A percentile compares a stretch with the other conserved stretches of the same genome.
Evolutionary conservation across 2,329 filamentous ascomycete genomes (phyloP).

Genomic region (Mycosphaerelloides madeirae): DNA sequence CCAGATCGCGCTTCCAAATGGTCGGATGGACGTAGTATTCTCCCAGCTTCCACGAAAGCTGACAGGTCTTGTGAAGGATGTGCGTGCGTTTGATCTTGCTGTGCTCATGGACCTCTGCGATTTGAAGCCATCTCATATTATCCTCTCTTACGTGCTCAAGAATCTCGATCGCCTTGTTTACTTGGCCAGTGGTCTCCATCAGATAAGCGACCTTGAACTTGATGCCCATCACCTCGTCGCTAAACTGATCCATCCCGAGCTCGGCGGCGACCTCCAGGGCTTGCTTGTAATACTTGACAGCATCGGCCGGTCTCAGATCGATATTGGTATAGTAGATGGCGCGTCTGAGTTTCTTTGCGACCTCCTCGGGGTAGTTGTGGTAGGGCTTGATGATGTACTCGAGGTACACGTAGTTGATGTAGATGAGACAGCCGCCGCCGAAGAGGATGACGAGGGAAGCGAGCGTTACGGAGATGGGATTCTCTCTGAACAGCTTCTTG

Average conservation of each 20-base stretch:
- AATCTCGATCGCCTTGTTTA: conserved; percentile 66
- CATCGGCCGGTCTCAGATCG: conserved; percentile 66
- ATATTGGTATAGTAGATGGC: conserved; percentile 85
- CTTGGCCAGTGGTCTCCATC: conserved; percentile 71
- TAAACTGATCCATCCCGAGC: conserved; percentile 77
- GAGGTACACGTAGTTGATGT: conserved; percentile 45
- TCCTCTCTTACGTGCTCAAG: conserved; percentile 72
- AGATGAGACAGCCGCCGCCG: conserved; percentile 38
- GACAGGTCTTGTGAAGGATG: conserved; percentile 68
- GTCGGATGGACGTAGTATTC: conserved; percentile 75
- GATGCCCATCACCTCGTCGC: conserved; percentile 84
- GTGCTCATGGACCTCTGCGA: conserved; percentile 39
- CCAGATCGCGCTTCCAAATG: conserved; percentile 66
- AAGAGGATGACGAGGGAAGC: conserved; percentile 32
- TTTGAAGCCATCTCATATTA: conserved; percentile 51
- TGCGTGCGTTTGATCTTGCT: conserved; percentile 54
- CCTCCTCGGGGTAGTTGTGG: conserved; percentile 60
- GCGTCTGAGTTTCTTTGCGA: conserved; percentile 72
- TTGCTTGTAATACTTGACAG: conserved; percentile 76
- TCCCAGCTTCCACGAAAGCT: conserved; percentile 76
- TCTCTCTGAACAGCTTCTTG: conserved; percentile 33
- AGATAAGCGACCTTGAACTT: conserved; percentile 76
- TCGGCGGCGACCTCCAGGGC: conserved; percentile 70
- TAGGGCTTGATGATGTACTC: conserved; percentile 46
- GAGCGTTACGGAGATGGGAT: conserved; percentile 38